Base-by-base conservation (phyloP, 257 asterid genomes). In the Penstemon barbatus region DNA sequence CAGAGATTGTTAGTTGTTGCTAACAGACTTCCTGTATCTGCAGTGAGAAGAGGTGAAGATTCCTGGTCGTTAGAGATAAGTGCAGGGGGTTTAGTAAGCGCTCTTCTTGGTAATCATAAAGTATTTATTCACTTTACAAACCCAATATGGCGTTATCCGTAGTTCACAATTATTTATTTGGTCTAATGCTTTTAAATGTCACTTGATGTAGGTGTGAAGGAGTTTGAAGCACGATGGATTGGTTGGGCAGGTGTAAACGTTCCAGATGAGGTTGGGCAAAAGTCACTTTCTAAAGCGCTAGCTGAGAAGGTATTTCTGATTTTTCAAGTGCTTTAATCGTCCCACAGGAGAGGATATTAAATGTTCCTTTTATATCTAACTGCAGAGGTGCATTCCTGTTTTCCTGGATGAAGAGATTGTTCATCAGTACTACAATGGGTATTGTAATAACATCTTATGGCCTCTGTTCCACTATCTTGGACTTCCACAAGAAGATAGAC, bases 161-260 rank as follows among this genome's bases (percentile, higher is more conserved):
- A 25, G 33, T 25, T 25, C 33, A 25, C 33, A 2, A 25, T 25
- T 25, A 2, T 25, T 25, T 25, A 65, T 65, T 73, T 61, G 63
- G 44, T 60, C 67, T 78, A 72, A 73, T 79, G 57, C 19, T 54
- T 74, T n/a, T 57, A 38, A 53, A 19, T 68, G 40, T 65, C 33
- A 25, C 33, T 25, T 25, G 33, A 25, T 70, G 70, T 67, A 91
- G 97, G 97, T 68, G 89, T 91, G 57, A 25, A 25, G 33, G 95
- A 89, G 75, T 84, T 91, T 71, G 98, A 91, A 82, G 94, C 96
- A 9, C 85, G 88, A 72, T 91, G 98, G 98, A 91, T 91, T 66
- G 98, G 98, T 64, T 91, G 98, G 98, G 96, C 98, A 9, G 98
- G 98, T 61, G 95, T 91, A 18, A 89, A 91, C 77, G 96, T 91